Base-by-base conservation (phyloP, 345 rosid genomes). In the Citropsis articulata region DNA sequence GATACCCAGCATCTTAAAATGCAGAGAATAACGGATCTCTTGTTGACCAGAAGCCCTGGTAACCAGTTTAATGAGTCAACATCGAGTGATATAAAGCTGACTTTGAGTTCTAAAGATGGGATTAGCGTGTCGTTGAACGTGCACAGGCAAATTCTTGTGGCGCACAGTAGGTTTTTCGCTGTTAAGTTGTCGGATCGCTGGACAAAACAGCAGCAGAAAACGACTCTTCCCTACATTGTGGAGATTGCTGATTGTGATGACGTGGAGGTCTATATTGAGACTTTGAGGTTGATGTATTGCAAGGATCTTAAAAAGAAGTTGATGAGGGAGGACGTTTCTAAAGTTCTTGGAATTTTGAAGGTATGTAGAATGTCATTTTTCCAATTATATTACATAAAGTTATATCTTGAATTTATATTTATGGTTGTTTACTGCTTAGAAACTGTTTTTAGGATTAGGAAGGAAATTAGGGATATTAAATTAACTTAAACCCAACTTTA, bases 241-340 rank as follows among this genome's bases (percentile, higher is more conserved):
- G 98, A 97, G 91, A 94, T 97, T 82, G 92, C 97, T 3, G 99
- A 94, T 79, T 97, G 99, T 69, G 99, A 94, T 79, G 98, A 94
- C 79, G 94, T 97, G 38, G 99, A 97, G 89, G 94, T 97, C 12
- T 97, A 97, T 66, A 87, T 97, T 25, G 99, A 97, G 90, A 93
- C 97, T 19, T 76, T 97, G 85, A 89, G 94, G 86, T 80, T 97
- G 71, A 97, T 97, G 98, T 94, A 94, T 63, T 93, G 94, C n/a
- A 89, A 90, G 78, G 98, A 94, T 87, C 85, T 93, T 73, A 94
- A 95, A 87, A 94, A 91, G 91, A 91, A 85, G 90, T 90, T 94
- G 79, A 97, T 94, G 98, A 90, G 86, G 56, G 96, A 94, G 24
- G 99, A 91, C 62, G 98, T 97, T 6, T 56, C 87, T 66, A 92